Percentiles rank a stretch among this genome's conserved stretches.
phyloP scores from a whole-genome alignment of 2,329 filamentous ascomycete genomes.

The Colletotrichum sp. region DNA sequence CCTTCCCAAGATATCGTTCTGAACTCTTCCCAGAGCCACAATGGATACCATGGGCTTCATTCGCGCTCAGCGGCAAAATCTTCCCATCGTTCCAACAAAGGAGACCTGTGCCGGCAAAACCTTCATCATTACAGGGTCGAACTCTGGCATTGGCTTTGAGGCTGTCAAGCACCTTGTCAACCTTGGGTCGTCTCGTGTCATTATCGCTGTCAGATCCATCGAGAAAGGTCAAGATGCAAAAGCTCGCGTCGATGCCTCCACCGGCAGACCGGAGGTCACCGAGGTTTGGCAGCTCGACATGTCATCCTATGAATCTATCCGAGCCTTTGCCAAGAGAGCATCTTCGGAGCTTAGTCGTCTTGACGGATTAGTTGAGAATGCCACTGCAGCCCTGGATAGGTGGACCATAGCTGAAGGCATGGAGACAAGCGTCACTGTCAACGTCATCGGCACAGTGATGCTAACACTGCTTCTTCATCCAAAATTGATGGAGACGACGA shows the following conservation, averaged over 20 bases:
- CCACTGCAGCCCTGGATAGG: constrained; percentile 38
- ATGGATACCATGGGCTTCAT: neutral
- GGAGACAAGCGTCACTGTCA: constrained; percentile 50
- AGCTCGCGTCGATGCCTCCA: neutral
- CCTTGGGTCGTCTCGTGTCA: neutral
- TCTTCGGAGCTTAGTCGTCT: neutral
- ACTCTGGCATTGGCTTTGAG: neutral
- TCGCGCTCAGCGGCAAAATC: neutral
- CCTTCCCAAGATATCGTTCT: rapidly evolving
- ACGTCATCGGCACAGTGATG: constrained; percentile 26
- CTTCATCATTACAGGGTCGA: neutral
- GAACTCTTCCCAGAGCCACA: neutral
- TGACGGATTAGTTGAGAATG: constrained; percentile 37
- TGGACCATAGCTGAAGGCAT: constrained; percentile 45
- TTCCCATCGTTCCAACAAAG: neutral
- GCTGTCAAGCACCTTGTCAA: neutral
- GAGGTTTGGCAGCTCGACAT: neutral
- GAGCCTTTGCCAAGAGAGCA: neutral
- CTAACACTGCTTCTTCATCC: neutral
- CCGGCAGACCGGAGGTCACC: neutral
- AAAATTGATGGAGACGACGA: neutral
- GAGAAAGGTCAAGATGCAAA: neutral
- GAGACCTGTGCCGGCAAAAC: neutral
- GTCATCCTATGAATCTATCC: neutral
- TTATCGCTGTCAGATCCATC: neutral